Base-by-base conservation (phyloP, 2,329 filamentous ascomycete genomes). In the Drechslerella stenobrocha region DNA sequence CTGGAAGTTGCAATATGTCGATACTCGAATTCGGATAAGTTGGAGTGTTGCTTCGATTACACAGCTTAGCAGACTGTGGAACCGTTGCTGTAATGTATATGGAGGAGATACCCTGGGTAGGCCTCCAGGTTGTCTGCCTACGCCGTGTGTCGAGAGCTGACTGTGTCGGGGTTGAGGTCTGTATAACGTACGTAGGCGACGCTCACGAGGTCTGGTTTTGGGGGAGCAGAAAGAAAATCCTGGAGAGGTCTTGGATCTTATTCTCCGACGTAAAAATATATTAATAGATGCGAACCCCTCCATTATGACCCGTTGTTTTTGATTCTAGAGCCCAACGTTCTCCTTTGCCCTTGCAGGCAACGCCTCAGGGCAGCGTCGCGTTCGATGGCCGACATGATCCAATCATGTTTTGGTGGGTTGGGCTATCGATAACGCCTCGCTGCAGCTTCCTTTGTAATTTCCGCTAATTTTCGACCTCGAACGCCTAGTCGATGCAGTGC, bases 391-490 rank as follows among this genome's bases (percentile, higher is more conserved):
- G 52, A 34, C 34, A 44, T 52, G 26, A n/a, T 47, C 37, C 40
- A 67, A 60, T 60, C 63, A 57, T 42, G 30, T 47, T 59, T 18
- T 18, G 53, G 30, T 26, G 15, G 53, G 42, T 48, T 55, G 52
- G 55, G 44, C 55, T 67, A 67, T 67, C 63, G 63, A 67, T 67
- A 67, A 67, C 48, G 63, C 63, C 50, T 56, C 55, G 24, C 46
- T 48, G 52, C 57, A 50, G 42, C 47, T 26, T 40, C 23, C 44
- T 47, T 47, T 47, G 63, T 46, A 67, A 67, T 67, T 67, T 67
- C 63, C 63, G 55, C 53, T 66, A 66, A 66, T 58, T 53, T 58
- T 66, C 52, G 61, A 56, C 11, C 18, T 35, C 46, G 57, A 66
- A 13, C 22, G 37, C 22, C 15, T 42, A 42, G 37, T 42, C 8